These are phyloP conservation scores for Mallotus repandus DNA, from an alignment of 441 rosid genomes.

Conservation along the genomic window DNA sequence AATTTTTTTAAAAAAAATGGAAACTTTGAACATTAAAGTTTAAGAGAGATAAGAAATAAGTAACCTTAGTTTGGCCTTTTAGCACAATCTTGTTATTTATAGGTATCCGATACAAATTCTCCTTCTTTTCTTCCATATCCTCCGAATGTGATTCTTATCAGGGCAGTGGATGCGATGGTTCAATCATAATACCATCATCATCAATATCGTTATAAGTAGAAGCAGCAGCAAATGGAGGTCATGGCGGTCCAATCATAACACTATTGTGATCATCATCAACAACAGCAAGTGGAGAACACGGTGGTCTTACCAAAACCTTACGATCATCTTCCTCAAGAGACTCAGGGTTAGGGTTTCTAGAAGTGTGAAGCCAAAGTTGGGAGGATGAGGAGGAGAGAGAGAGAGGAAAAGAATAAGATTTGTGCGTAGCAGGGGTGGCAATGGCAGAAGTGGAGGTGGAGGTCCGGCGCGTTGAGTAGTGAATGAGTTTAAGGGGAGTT, in stretches of 20 bases:
- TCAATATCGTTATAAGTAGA: constrained; percentile 1
- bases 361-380: constrained; percentile 31
- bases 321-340: constrained; percentile 23
- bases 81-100: constrained; percentile 84
- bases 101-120: constrained; percentile 63
- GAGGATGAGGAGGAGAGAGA: constrained; percentile 55
- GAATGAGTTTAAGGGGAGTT: constrained; percentile 66
- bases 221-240: constrained; percentile 29
- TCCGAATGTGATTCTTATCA: constrained; percentile 37
- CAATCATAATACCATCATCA: constrained; percentile 39
- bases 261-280: no score
- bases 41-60: not conserved
- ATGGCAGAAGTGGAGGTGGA: not conserved
- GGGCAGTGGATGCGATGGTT: constrained; percentile 49
- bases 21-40: not conserved
- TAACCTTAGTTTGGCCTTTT: constrained; percentile 65
- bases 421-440: constrained; percentile 6
- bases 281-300: constrained; percentile 27
- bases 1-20: not conserved
- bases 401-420: constrained; percentile 39
- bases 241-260: no score
- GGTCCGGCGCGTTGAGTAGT: constrained; percentile 75
- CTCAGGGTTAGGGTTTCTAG: constrained; percentile 32
- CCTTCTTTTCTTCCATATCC: constrained; percentile 42
- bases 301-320: constrained; percentile 58